Base-by-base conservation (phyloP, 192 early-diverging fungal genomes). In the Dissophora ornata region DNA sequence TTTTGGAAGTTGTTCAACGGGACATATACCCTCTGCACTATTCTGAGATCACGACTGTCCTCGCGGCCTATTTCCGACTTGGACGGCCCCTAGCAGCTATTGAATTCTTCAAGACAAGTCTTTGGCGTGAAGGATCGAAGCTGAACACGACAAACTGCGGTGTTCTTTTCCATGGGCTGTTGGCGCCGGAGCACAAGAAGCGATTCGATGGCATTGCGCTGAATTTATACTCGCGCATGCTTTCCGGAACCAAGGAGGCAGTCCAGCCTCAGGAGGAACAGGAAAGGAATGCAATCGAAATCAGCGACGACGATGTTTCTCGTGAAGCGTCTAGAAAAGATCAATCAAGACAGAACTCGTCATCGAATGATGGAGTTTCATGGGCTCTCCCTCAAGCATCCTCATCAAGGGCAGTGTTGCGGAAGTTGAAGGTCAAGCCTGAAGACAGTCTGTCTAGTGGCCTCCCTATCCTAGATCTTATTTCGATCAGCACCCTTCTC, bases 141-240 rank as follows among this genome's bases (percentile, higher is more conserved):
- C 47, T 75, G 30, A 75, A 44, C 51, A 61, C 71, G 19, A 59
- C 71, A 41, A 75, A 61, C 29, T 75, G 71, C 36, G 71, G 57
- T 36, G 71, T 63, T 15, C 32, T 75, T 1, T 66, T 75, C 26
- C 12, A 61, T 48, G 71, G 71, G 29, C 54, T 75, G 3, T 32
- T 75, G 57, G 62, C 71, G 13, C 71, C 71, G 0, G 71, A 75
- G 33, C 34, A 53, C 22, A 47, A 24, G 13, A 50, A 44, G 13
- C 71, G 63, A 10, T 75, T 55, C 30, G 71, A 75, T 29, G 71
- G 71, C 1, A 38, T 65, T 18, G 71, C 61, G 30, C 33, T 75
- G 28, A 75, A 75, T 26, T 41, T 75, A 0, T 75, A 75, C 24
- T 26, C 57, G 15, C 57, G 62, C 18, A 75, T 75, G 71, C 21